These are phyloP conservation scores for Ophiostoma novo-ulmi DNA, from an alignment of 2,329 filamentous ascomycete species.

Conservation along the genomic window DNA sequence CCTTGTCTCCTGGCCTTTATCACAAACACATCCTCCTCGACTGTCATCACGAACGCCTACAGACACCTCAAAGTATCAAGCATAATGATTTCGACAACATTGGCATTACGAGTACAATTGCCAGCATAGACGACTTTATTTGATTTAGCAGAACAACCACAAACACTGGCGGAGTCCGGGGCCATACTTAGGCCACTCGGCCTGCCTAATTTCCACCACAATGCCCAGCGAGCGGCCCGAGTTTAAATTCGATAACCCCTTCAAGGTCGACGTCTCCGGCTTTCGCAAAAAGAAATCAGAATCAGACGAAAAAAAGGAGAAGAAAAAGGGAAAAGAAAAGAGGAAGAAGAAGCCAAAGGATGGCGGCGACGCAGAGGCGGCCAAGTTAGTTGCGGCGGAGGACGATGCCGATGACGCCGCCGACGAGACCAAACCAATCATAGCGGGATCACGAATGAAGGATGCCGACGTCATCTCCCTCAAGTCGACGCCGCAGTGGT, in stretches of 20 bases:
- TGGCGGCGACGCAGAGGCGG: not conserved
- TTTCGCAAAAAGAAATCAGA: conserved; percentile 9
- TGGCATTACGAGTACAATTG: not conserved
- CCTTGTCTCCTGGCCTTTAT: not conserved
- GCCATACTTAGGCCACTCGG: conserved; percentile 6
- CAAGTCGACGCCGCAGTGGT: conserved; percentile 22
- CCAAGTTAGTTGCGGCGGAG: not conserved
- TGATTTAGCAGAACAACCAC: not conserved
- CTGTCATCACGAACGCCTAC: not conserved
- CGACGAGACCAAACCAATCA: conserved; percentile 3
- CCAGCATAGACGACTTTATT: not conserved
- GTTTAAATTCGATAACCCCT: conserved; percentile 15
- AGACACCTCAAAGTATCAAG: not conserved
- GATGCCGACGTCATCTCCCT: not conserved
- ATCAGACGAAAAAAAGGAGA: not conserved
- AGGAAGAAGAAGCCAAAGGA: conserved; percentile 8
- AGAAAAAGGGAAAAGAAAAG: not conserved
- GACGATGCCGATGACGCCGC: not conserved
- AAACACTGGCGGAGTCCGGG: not conserved
- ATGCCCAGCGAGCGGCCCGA: conserved; percentile 16
- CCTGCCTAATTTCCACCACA: not conserved
- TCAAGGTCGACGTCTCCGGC: conserved; percentile 8
- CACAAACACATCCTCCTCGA: not conserved
- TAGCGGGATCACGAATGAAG: not conserved
- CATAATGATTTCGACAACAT: not conserved